These are phyloP conservation scores for Penicillium paxilli DNA, from an alignment of 495 filamentous ascomycete species.

Conservation along the genomic window DNA sequence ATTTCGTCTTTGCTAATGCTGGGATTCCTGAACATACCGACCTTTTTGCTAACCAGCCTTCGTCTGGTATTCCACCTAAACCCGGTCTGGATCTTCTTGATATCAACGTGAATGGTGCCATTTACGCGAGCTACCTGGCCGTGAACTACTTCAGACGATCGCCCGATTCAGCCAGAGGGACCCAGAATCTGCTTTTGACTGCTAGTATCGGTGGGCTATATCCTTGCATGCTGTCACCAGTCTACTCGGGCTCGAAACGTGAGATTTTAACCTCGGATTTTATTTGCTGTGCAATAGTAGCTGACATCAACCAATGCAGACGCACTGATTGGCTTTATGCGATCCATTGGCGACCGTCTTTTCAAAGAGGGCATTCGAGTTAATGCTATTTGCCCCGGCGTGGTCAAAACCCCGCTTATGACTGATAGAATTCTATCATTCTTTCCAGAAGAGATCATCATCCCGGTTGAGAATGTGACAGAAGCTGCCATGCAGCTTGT, in stretches of 20 bases:
- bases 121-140: constrained; percentile 63
- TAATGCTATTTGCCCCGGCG: constrained; percentile 20
- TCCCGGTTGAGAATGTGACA: constrained; percentile 8
- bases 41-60: constrained; percentile 1
- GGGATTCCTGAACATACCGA: constrained; percentile 10
- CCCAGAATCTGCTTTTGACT: constrained; percentile 13
- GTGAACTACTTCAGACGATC: constrained; percentile 24
- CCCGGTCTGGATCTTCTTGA: constrained; percentile 53
- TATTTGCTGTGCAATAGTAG: not conserved
- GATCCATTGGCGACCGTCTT: constrained; percentile 11
- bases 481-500: constrained; percentile 6
- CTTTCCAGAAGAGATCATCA: constrained; percentile 6
- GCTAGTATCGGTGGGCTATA: constrained; percentile 23
- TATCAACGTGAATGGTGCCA: constrained; percentile 62
- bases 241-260: constrained; percentile 21
- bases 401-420: constrained; percentile 16
- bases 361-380: constrained; percentile 18
- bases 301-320: constrained; percentile 8
- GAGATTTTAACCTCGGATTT: not conserved
- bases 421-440: not conserved
- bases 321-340: constrained; percentile 16
- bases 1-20: constrained; percentile 30
- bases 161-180: constrained; percentile 2
- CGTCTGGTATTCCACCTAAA: constrained; percentile 34
- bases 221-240: constrained; percentile 13